Base-by-base conservation (phyloP, 2,329 filamentous ascomycete species). In the Aspergillus fumigatus region DNA sequence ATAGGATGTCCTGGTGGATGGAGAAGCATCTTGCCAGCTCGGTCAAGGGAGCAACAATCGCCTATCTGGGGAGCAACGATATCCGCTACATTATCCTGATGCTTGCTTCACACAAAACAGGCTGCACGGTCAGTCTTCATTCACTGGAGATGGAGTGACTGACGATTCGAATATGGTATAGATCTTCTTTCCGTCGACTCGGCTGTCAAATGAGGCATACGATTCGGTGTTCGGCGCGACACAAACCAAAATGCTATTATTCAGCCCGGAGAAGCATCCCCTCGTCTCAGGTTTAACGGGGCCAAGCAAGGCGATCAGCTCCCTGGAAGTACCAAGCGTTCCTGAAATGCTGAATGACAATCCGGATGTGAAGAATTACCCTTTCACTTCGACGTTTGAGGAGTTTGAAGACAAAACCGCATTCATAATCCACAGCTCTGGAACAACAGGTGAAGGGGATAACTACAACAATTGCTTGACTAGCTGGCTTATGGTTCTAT, bases 361-460 rank as follows among this genome's bases (percentile, higher is more conserved):
- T 35, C 14, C 11, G 38, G 23, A 9, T 27, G 54, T 52, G 26
- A 27, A 54, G 25, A 51, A 53, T 21, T 50, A 53, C 10, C 71
- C 4, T 35, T 66, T 53, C 53, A 62, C 7, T 68, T 54, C 40
- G 50, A 45, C 2, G 65, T 68, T 53, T 32, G 54, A 62, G 26
- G 64, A 72, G 3, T 59, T 58, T 6, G 66, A 69, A 54, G 53
- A 70, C 51, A 57, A 68, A 3, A 56, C 55, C 3, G 52, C 57
- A 2, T 53, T 67, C 10, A 69, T 73, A 8, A 68, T 73, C 27
- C 73, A 74, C 55, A 74, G 71, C 19, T 74, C 72, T n/a, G 72
- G 72, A 25, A 71, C 71, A 2, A 74, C 72, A 14, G 72, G 72
- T 70, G 10, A 32, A 9, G 29, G 11, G 29, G 10, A 32, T 11